Evolutionary conservation across 2,329 filamentous ascomycete genomes (phyloP).

Genomic region (Pseudonectria foliicola): DNA sequence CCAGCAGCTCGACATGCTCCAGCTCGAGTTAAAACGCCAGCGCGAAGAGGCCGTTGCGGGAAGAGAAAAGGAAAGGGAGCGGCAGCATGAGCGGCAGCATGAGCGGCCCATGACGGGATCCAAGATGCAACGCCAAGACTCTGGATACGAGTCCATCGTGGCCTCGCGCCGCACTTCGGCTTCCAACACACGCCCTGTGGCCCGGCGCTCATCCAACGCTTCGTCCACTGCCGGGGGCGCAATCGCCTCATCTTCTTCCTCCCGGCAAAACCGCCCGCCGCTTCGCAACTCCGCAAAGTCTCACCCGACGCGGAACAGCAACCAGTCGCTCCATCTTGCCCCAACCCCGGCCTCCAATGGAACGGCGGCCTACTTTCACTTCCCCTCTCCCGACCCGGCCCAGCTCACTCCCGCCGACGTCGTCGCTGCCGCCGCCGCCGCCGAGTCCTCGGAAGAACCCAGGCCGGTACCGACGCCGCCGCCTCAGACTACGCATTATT

Average conservation of each 20-base stretch:
- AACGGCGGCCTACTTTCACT: constrained; percentile 41
- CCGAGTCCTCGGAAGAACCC: constrained; percentile 11
- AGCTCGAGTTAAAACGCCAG: constrained; percentile 15
- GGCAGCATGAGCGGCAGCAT: constrained; percentile 1
- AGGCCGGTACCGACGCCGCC: constrained; percentile 34
- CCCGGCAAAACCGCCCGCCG: constrained; percentile 32
- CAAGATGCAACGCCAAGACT: constrained; percentile 49
- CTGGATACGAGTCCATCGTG: constrained; percentile 49
- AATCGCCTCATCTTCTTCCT: constrained; percentile 19
- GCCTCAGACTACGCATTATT: constrained; percentile 57
- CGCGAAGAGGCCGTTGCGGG: constrained; percentile 12
- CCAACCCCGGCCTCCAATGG: constrained; percentile 24
- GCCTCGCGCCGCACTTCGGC: constrained; percentile 31
- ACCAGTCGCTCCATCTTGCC: constrained; percentile 30
- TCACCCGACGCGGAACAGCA: constrained; percentile 22
- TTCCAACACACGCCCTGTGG: constrained; percentile 23
- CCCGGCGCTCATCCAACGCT: constrained; percentile 28
- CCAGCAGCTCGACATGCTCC: constrained; percentile 15
- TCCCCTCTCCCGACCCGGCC: constrained; percentile 37
- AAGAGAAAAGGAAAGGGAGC: constrained; percentile 21
- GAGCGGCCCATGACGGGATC: constrained; percentile 21
- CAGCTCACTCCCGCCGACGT: constrained; percentile 16
- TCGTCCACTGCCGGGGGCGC: constrained; percentile 17
- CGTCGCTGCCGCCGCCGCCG: constrained; percentile 9
- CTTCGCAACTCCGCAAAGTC: constrained; percentile 35